Conservation (phyloP, 2,329 filamentous ascomycete species). For the Beauveria sp. region DNA sequence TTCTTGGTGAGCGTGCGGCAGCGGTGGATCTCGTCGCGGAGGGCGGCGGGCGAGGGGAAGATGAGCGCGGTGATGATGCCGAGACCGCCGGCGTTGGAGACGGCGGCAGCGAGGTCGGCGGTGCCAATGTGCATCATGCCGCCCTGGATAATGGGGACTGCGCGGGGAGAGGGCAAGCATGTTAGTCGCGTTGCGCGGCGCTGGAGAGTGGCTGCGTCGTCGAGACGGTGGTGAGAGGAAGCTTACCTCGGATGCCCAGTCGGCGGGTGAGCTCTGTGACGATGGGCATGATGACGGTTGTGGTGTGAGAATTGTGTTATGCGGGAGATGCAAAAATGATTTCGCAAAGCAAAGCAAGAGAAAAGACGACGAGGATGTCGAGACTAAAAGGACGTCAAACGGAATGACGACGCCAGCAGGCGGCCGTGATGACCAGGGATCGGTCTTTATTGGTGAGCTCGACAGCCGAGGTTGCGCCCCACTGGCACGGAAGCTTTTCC, state of each 20-base stretch:
- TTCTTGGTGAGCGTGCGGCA: conserved; percentile 71
- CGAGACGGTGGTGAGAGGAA: neutral
- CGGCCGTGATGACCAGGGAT: conserved; percentile 7
- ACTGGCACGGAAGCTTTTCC: neutral
- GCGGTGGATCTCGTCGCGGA: conserved; percentile 86
- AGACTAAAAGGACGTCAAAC: neutral
- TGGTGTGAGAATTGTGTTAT: neutral
- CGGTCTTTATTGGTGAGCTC: conserved; percentile 5
- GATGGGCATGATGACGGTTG: conserved; percentile 41
- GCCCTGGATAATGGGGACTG: conserved; percentile 76
- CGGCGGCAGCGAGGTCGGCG: conserved; percentile 67
- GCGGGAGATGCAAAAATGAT: too few species aligned
- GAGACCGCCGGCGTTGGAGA: conserved; percentile 74
- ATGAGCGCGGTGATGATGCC: conserved; percentile 84
- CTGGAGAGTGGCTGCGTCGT: neutral
- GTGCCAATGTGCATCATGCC: conserved; percentile 85
- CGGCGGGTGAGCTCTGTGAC: conserved; percentile 49
- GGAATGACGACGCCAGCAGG: neutral
- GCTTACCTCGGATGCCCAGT: conserved; percentile 45
- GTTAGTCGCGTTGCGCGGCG: neutral
- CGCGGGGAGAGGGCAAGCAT: neutral
- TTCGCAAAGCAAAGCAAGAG: neutral
- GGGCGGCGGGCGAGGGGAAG: conserved; percentile 82
- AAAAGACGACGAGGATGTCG: neutral
- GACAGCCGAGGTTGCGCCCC: conserved; percentile 10